Percentiles rank a stretch among this genome's conserved stretches.
Conservation (phyloP, 148 eudicot species). For the Rhododendron griersonianum region DNA sequence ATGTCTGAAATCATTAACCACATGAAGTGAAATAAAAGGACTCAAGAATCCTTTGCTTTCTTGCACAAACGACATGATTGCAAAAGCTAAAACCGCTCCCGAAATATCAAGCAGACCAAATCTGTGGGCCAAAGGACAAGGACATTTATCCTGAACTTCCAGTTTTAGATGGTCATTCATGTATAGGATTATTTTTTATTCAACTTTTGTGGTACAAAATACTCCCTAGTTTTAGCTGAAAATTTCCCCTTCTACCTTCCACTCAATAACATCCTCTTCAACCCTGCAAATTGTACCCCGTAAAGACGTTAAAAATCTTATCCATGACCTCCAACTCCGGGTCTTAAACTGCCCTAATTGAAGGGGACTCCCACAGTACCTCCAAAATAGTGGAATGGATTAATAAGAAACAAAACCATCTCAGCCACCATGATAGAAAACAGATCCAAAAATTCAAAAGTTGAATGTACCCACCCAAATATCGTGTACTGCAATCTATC, state of each 20-base stretch:
- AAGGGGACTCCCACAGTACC: not conserved
- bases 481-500: not conserved
- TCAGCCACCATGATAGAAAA: not conserved
- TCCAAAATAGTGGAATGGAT: not conserved
- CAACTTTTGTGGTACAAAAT: not conserved
- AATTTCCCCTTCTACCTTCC: not conserved
- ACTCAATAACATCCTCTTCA: not conserved
- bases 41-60: not conserved
- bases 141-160: not conserved
- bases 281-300: not conserved
- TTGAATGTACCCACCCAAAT: not conserved
- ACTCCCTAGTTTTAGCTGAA: not conserved
- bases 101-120: not conserved
- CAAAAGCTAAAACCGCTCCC: not conserved
- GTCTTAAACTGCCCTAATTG: not conserved
- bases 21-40: not conserved
- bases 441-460: not conserved
- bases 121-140: not conserved
- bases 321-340: not conserved
- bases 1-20: not conserved
- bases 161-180: not conserved
- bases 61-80: not conserved
- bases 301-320: not conserved
- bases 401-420: not conserved
- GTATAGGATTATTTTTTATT: not conserved